These are phyloP conservation scores for Saturnispora hagleri DNA, from an alignment of 805 yeast species.

Conservation along the genomic window DNA sequence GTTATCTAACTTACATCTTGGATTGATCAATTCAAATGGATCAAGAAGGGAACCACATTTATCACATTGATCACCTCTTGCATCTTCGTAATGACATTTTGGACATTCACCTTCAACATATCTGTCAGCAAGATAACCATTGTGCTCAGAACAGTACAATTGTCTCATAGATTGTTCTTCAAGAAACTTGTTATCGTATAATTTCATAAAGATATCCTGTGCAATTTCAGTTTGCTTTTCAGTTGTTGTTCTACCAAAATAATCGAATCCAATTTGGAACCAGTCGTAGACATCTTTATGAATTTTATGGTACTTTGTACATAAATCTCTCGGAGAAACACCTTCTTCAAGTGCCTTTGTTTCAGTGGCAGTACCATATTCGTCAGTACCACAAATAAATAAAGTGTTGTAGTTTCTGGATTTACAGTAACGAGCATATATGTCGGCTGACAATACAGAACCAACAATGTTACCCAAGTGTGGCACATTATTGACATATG, in stretches of 20 bases:
- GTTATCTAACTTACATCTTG: slow-evolving; percentile 89
- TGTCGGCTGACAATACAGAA: slow-evolving; percentile 89
- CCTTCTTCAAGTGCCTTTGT: slow-evolving; percentile 95
- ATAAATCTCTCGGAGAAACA: slow-evolving; percentile 77
- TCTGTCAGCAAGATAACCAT: slow-evolving; percentile 90
- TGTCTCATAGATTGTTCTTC: slow-evolving; percentile 87
- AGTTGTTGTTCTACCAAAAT: slow-evolving; percentile 95
- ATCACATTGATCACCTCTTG: slow-evolving; percentile 99
- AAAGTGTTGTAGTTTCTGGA: slow-evolving; percentile 81
- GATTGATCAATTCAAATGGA: slow-evolving; percentile 88
- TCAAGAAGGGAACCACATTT: slow-evolving; percentile 84
- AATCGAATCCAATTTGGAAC: slow-evolving; percentile 92
- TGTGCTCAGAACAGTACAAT: slow-evolving; percentile 82
- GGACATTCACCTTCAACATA: slow-evolving; percentile 98
- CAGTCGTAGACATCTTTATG: slow-evolving; percentile 91
- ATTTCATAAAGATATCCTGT: slow-evolving; percentile 78
- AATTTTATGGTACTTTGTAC: slow-evolving; percentile 81
- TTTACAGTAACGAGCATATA: slow-evolving; percentile 82
- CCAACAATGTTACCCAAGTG: slow-evolving; percentile 97
- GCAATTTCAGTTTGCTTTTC: slow-evolving; percentile 87
- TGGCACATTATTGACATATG: slow-evolving; percentile 97
- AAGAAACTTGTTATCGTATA: slow-evolving; percentile 66
- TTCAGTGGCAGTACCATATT: slow-evolving; percentile 98
- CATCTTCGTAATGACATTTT: slow-evolving; percentile 88
- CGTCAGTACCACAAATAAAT: slow-evolving; percentile 95